Evolutionary conservation across 345 rosid genomes (phyloP), one percentile per base, ranked within the genome.

Genomic region (Physaria fendleri): DNA sequence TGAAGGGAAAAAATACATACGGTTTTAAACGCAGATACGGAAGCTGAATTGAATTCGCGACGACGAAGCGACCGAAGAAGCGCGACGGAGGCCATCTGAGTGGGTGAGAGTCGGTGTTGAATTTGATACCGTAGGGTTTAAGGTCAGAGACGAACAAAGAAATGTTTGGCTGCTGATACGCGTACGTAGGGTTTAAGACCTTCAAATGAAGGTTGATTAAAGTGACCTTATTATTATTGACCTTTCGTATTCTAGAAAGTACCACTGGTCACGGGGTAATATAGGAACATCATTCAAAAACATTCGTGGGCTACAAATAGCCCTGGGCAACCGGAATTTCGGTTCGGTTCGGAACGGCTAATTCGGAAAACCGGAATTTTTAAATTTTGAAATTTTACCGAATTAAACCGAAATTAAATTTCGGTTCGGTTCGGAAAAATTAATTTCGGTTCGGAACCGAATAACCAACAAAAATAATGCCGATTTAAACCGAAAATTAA

Each of bases 61-160:
- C 77, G 77, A 33, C 77, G 72, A 12, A 81, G 35, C 2, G 74
- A 67, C 29, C 80, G 80, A 24, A 78, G 59, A 32, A 84, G 59
- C 30, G 77, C 77, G 5, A 77, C 61, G 22, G 81, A 56, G 46
- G 90, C 82, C 90, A 81, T 81, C 18, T 35, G 27, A 9, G 6
- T 34, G 15, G 62, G 30, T 18, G 34, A 55, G 46, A 45, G 17
- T 52, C 43, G 39, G 35, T 49, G 65, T 16, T 41, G 64, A 10
- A 38, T 21, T 29, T 37, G 10, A 0, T 46, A 53, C 55, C 30
- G 30, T 3, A 64, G 65, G 81, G 75, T 73, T 77, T 38, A 58
- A 60, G 59, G 1, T 18, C 17, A 4, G 27, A 51, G 56, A 51
- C 12, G 27, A 4, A 71, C 27, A 28, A 24, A 25, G 37, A 45